A percentile compares a stretch with the other conserved stretches of the same genome.
These are phyloP conservation scores for Aspergillus saccharolyticus DNA, from an alignment of 495 filamentous ascomycete species.

Conservation along the genomic window DNA sequence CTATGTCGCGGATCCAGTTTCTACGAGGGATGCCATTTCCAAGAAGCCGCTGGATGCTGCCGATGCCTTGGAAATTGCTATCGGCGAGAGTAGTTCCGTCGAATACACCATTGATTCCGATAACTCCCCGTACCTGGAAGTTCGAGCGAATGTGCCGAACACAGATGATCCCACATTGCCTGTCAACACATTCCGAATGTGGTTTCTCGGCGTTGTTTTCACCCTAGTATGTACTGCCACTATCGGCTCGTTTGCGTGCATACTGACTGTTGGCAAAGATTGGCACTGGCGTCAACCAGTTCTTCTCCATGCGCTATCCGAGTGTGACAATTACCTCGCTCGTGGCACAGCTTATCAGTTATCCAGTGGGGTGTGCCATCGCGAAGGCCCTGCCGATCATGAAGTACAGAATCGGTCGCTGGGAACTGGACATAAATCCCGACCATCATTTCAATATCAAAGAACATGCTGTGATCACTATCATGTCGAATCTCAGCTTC, in stretches of 20 bases:
- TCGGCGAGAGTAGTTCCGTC: slow-evolving; percentile 11
- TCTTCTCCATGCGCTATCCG: slow-evolving; percentile 69
- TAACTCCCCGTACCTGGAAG: slow-evolving; percentile 44
- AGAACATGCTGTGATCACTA: slow-evolving; percentile 51
- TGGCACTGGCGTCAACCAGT: slow-evolving; percentile 53
- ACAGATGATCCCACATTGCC: slow-evolving; percentile 53
- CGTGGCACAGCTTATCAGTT: slow-evolving; percentile 61
- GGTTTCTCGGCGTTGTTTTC: slow-evolving; percentile 56
- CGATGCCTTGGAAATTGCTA: slow-evolving; percentile 15
- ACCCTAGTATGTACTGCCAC: slow-evolving; percentile 42
- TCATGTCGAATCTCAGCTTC: slow-evolving; percentile 47
- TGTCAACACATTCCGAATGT: slow-evolving; percentile 58
- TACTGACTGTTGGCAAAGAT: slow-evolving; percentile 2
- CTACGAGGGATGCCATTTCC: neutral
- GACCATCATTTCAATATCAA: slow-evolving; percentile 46
- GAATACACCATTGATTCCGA: slow-evolving; percentile 16
- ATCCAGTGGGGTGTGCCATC: slow-evolving; percentile 46
- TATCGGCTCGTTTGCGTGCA: neutral
- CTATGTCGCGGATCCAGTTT: neutral
- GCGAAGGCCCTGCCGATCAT: slow-evolving; percentile 41
- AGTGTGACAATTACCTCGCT: slow-evolving; percentile 58
- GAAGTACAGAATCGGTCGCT: slow-evolving; percentile 42
- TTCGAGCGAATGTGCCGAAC: slow-evolving; percentile 37
- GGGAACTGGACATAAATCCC: slow-evolving; percentile 43
- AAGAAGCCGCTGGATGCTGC: slow-evolving; percentile 12